Evolutionary conservation across 1,139 yeast genomes (phyloP).

Genomic region (Yamadazyma dendronema): DNA sequence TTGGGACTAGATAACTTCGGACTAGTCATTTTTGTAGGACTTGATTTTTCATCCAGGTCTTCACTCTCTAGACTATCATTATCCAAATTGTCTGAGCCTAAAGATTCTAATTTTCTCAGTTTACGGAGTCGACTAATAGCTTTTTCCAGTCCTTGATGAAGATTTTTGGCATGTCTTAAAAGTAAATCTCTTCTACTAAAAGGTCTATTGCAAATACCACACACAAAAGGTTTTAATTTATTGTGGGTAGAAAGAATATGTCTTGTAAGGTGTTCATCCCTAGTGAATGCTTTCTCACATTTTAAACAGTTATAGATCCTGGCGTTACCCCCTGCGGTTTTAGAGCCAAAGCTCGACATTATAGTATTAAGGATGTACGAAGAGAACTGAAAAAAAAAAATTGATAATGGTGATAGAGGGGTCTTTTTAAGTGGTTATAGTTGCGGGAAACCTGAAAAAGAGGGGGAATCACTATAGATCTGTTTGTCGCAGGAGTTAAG

Average conservation of each 20-base stretch:
- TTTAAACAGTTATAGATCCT: slow-evolving; percentile 42
- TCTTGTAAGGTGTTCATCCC: slow-evolving; percentile 49
- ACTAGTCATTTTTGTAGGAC: not conserved
- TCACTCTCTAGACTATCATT: not conserved
- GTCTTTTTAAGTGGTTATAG: not conserved
- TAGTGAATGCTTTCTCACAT: slow-evolving; percentile 46
- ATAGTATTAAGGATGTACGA: not conserved
- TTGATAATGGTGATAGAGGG: not conserved
- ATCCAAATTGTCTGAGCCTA: not conserved
- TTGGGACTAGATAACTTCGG: not conserved
- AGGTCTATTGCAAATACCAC: slow-evolving; percentile 93
- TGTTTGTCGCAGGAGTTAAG: not conserved
- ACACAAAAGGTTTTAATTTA: slow-evolving; percentile 56
- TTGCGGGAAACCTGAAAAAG: slow-evolving; percentile 1
- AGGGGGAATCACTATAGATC: slow-evolving; percentile 4
- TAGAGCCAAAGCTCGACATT: slow-evolving; percentile 38
- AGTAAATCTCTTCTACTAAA: slow-evolving; percentile 91
- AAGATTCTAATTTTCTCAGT: slow-evolving; percentile 15
- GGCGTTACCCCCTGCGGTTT: slow-evolving; percentile 46
- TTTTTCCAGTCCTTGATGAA: slow-evolving; percentile 67
- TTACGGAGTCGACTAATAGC: slow-evolving; percentile 48
- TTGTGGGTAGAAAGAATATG: slow-evolving; percentile 47
- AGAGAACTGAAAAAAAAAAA: not conserved
- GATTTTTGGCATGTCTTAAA: slow-evolving; percentile 88
- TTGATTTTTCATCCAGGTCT: not conserved